phyloP scores from a whole-genome alignment of 441 rosid genomes.

The Gossypium davidsonii region DNA sequence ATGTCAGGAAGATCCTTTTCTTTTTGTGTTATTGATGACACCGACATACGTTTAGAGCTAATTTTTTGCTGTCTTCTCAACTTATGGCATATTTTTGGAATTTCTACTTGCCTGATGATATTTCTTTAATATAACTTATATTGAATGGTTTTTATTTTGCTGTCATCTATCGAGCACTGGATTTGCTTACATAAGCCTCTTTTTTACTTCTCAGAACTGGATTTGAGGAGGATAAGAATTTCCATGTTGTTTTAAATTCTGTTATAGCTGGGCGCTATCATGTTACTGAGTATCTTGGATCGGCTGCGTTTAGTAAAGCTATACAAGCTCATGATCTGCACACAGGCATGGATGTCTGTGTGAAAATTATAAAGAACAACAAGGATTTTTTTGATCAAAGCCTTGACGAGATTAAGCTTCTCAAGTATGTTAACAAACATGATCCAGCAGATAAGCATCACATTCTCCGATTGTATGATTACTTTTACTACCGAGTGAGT shows the following conservation, averaged over 20 bases:
- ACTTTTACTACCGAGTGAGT: slow-evolving; percentile 89
- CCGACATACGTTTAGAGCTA: background rate
- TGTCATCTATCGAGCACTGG: background rate
- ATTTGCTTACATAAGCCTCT: slow-evolving; percentile 1
- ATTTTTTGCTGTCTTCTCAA: background rate
- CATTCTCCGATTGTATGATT: slow-evolving; percentile 82
- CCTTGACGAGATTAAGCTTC: slow-evolving; percentile 97
- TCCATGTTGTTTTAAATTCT: slow-evolving; percentile 88
- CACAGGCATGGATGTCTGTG: slow-evolving; percentile 93
- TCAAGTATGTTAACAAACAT: slow-evolving; percentile 91
- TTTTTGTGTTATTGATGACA: background rate
- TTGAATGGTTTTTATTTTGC: background rate
- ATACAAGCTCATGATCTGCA: slow-evolving; percentile 96
- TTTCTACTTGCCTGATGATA: background rate
- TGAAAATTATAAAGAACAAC: slow-evolving; percentile 94
- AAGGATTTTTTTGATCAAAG: slow-evolving; percentile 99
- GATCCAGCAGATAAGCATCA: slow-evolving; percentile 97
- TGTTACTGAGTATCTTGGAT: slow-evolving; percentile 95
- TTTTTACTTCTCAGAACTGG: slow-evolving; percentile 69
- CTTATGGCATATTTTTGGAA: background rate
- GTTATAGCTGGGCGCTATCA: slow-evolving; percentile 93
- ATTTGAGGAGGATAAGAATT: slow-evolving; percentile 97
- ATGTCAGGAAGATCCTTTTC: background rate
- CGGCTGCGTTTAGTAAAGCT: slow-evolving; percentile 98
- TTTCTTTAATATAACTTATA: background rate